Conservation (phyloP, 805 yeast genomes). For the Candida vartiovaarae region DNA sequence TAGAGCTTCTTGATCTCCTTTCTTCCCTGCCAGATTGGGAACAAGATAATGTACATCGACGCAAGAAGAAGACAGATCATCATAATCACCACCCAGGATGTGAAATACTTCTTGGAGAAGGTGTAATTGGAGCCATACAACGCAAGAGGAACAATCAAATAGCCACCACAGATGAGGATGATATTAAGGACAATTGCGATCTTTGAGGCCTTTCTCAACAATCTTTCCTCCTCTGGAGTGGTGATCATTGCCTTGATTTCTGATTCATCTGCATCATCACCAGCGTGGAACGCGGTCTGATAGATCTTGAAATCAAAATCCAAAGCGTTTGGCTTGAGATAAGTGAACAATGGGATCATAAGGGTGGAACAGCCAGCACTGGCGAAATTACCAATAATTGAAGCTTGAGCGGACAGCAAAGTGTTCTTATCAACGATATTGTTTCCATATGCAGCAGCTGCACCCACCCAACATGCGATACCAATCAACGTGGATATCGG, state of each 20-base stretch:
- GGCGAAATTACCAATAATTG: constrained; percentile 18
- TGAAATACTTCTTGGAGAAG: constrained; percentile 30
- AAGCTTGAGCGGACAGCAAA: constrained; percentile 12
- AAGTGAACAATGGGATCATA: constrained; percentile 26
- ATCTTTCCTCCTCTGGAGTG: constrained; percentile 16
- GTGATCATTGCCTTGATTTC: constrained; percentile 25
- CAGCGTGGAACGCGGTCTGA: constrained; percentile 22
- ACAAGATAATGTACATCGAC: constrained; percentile 29
- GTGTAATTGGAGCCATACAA: constrained; percentile 29
- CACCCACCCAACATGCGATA: constrained; percentile 21
- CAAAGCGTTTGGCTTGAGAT: constrained; percentile 21
- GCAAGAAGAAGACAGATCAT: constrained; percentile 32
- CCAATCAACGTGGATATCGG: constrained; percentile 22
- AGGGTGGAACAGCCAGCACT: constrained; percentile 23
- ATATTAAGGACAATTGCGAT: constrained; percentile 35
- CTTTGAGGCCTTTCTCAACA: constrained; percentile 29
- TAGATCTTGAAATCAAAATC: constrained; percentile 20
- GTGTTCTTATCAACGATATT: constrained; percentile 15
- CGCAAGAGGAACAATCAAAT: constrained; percentile 26
- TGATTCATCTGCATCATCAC: constrained; percentile 30
- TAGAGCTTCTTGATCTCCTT: constrained; percentile 10
- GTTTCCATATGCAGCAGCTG: constrained; percentile 17
- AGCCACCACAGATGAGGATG: constrained; percentile 25
- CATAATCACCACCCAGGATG: constrained; percentile 31
- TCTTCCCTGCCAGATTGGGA: constrained; percentile 32